phyloP scores from a whole-genome alignment of 2,329 filamentous ascomycete species.

The Fusarium keratoplasticum region DNA sequence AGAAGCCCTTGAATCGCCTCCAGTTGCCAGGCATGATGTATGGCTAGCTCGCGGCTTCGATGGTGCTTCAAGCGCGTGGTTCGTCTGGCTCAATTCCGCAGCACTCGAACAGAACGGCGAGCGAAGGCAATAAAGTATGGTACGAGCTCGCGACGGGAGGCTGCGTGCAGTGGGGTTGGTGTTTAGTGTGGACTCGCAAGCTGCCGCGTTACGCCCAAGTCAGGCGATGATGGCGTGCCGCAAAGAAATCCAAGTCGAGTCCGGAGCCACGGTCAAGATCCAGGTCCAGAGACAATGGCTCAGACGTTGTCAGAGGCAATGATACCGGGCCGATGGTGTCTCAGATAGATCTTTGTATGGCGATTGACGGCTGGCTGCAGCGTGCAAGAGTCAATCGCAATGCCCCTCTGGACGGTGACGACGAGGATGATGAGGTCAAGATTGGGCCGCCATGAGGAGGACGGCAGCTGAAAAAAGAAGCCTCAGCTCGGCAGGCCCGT shows the following conservation, averaged over 20 bases:
- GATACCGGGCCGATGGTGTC: slow-evolving; percentile 23
- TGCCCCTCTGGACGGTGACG: background rate
- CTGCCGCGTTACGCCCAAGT: slow-evolving; percentile 9
- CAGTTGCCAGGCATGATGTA: slow-evolving; percentile 41
- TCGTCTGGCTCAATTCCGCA: background rate
- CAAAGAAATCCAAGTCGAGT: slow-evolving; percentile 20
- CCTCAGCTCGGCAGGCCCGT: background rate
- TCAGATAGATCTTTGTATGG: slow-evolving; percentile 27
- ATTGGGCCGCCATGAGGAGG: background rate
- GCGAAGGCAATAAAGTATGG: background rate
- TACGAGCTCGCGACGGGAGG: background rate
- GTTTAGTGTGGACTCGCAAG: slow-evolving; percentile 12
- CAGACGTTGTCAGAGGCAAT: background rate
- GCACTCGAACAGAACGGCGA: background rate
- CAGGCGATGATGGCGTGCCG: slow-evolving; percentile 23
- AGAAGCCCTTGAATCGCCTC: slow-evolving; percentile 47
- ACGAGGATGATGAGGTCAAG: slow-evolving; percentile 1
- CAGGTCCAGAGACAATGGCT: slow-evolving; percentile 13
- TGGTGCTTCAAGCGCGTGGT: background rate
- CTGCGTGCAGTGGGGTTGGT: slow-evolving; percentile 2
- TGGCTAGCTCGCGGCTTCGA: slow-evolving; percentile 11
- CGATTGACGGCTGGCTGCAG: slow-evolving; percentile 36
- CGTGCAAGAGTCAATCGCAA: slow-evolving; percentile 19
- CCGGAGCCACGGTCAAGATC: slow-evolving; percentile 1
- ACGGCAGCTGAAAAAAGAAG: background rate